These are phyloP conservation scores for Wickerhamiella pararugosa DNA, from an alignment of 1,139 yeast genomes.

Conservation along the genomic window DNA sequence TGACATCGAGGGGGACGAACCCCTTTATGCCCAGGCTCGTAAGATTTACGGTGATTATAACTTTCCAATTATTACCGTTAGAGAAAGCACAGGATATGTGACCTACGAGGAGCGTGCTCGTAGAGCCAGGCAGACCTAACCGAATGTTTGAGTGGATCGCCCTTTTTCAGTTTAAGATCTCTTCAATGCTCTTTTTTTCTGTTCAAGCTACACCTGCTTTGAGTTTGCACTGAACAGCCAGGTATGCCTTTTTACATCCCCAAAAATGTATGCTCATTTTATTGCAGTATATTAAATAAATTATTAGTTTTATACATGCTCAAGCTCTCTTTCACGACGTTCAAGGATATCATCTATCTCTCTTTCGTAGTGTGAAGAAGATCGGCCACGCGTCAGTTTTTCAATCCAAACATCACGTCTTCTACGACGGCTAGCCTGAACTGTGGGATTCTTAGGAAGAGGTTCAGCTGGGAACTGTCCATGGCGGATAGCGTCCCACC, in stretches of 20 bases:
- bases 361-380: constrained; percentile 22
- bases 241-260: not conserved
- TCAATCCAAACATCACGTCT: constrained; percentile 13
- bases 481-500: constrained; percentile 14
- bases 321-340: constrained; percentile 21
- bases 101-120: constrained; percentile 17
- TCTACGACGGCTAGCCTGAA: constrained; percentile 9
- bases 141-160: not conserved
- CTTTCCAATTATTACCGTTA: constrained; percentile 42
- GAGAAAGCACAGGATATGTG: constrained; percentile 27
- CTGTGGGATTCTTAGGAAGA: constrained; percentile 1
- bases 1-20: constrained; percentile 31
- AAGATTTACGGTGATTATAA: constrained; percentile 40
- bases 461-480: constrained; percentile 15
- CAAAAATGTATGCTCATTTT: not conserved
- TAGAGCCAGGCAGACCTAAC: constrained; percentile 6
- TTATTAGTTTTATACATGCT: not conserved
- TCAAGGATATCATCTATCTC: constrained; percentile 27
- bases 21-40: constrained; percentile 29
- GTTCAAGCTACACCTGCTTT: not conserved
- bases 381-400: constrained; percentile 12
- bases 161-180: not conserved
- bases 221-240: not conserved
- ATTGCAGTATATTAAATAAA: not conserved
- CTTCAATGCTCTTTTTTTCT: constrained; percentile 1